These are phyloP conservation scores for Ceratocystis harringtonii DNA, from an alignment of 2,329 filamentous ascomycete genomes.

Conservation along the genomic window DNA sequence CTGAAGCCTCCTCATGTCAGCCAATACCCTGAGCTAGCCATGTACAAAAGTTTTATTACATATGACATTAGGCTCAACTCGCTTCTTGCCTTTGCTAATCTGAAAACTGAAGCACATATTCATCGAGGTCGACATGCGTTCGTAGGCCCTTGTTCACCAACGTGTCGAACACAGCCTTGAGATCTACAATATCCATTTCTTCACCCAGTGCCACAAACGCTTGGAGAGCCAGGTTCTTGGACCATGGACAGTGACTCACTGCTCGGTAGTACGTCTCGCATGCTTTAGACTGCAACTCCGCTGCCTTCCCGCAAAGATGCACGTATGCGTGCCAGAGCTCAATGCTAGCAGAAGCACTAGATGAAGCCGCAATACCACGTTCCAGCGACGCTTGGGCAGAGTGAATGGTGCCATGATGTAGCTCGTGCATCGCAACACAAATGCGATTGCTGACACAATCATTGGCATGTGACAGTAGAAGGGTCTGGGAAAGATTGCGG, in stretches of 20 bases:
- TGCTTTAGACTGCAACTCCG: conserved; percentile 28
- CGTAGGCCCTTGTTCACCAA: conserved; percentile 36
- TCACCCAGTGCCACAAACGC: conserved; percentile 32
- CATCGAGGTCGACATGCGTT: conserved; percentile 37
- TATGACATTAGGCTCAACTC: not conserved
- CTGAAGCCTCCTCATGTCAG: not conserved
- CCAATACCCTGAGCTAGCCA: no score
- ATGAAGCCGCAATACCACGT: conserved; percentile 31
- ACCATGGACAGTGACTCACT: conserved; percentile 34
- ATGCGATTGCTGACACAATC: conserved; percentile 32
- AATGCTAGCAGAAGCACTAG: conserved; percentile 24
- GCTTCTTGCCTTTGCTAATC: not conserved
- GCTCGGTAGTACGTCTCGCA: conserved; percentile 36
- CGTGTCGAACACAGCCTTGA: conserved; percentile 34
- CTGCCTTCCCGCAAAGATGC: conserved; percentile 29
- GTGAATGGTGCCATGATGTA: conserved; percentile 33
- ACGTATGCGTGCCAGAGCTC: conserved; percentile 38
- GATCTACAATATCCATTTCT: conserved; percentile 33
- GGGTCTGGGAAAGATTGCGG: conserved; percentile 45
- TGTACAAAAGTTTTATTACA: no score
- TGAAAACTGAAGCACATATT: conserved; percentile 22
- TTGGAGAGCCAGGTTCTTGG: conserved; percentile 36
- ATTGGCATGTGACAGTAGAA: conserved; percentile 28
- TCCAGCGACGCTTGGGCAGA: conserved; percentile 38
- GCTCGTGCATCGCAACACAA: conserved; percentile 39